Evolutionary conservation across 2,329 filamentous ascomycete species (phyloP).

Genomic region (Alternaria sp.): DNA sequence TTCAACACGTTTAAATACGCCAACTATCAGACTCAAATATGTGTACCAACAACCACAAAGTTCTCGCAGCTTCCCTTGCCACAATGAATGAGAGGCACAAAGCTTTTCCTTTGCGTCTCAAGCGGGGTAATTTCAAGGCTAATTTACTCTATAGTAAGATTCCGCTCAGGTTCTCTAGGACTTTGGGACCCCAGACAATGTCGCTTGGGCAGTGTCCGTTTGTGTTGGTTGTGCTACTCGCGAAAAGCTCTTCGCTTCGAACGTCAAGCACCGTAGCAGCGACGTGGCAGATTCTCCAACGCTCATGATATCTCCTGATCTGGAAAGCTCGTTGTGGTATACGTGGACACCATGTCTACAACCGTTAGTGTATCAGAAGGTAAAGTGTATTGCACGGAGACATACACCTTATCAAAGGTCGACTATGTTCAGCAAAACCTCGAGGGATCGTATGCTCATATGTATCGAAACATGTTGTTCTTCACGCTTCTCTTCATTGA

Average conservation of each 20-base stretch:
- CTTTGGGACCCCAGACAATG: background rate
- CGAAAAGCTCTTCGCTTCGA: background rate
- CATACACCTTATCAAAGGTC: background rate
- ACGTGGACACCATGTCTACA: background rate
- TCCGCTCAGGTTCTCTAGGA: background rate
- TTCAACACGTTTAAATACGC: background rate
- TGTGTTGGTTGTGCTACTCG: background rate
- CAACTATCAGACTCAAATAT: background rate
- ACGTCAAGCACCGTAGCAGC: background rate
- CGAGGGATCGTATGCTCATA: constrained; percentile 39
- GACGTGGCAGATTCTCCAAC: too few relatives aligned
- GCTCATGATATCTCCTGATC: background rate
- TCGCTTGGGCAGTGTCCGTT: background rate
- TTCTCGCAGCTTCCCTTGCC: background rate
- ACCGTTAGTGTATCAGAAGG: background rate
- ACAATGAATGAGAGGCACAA: background rate
- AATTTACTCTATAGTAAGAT: background rate
- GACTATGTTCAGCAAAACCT: background rate
- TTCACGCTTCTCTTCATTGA: constrained; percentile 76
- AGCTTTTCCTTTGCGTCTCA: background rate
- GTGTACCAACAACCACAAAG: background rate
- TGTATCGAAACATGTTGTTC: constrained; percentile 79
- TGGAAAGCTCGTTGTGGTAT: background rate
- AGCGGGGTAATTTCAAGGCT: background rate
- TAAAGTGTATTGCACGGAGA: background rate